Conservation (phyloP, 148 eudicot genomes). For the Vaccinium darrowii region DNA sequence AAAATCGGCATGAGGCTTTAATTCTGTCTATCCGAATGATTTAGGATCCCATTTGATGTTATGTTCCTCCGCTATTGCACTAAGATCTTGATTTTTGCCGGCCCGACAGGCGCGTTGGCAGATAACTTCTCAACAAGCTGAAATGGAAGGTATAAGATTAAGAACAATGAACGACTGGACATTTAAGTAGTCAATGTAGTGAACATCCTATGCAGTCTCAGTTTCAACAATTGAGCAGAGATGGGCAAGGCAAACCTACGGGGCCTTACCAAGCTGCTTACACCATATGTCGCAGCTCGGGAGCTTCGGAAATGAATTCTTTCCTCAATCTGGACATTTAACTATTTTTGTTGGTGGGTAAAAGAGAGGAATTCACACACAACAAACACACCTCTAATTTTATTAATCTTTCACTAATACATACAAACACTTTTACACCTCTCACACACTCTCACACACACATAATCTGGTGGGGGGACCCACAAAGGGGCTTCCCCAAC, state of each 20-base stretch:
- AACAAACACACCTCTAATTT: too few species aligned
- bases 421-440: too few species aligned
- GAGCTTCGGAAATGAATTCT: conserved; percentile 69
- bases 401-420: too few species aligned
- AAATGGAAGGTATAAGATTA: conserved; percentile 21
- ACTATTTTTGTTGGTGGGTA: conserved; percentile 38
- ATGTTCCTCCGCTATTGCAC: conserved; percentile 81
- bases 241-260: conserved; percentile 1
- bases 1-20: conserved; percentile 42
- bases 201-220: conserved; percentile 1
- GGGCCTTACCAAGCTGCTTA: conserved; percentile 66
- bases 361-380: too few species aligned
- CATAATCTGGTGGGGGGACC: too few species aligned
- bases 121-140: conserved; percentile 96
- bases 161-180: not conserved
- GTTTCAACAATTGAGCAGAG: conserved; percentile 8
- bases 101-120: conserved; percentile 80
- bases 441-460: too few species aligned
- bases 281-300: conserved; percentile 88
- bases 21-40: conserved; percentile 53
- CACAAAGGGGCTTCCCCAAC: too few species aligned
- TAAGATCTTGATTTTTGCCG: conserved; percentile 68
- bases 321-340: conserved; percentile 38
- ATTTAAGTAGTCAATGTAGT: not conserved
- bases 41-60: conserved; percentile 27